These are phyloP conservation scores for Acacia melanoxylon DNA, from an alignment of 306 rosid species.

Conservation along the genomic window DNA sequence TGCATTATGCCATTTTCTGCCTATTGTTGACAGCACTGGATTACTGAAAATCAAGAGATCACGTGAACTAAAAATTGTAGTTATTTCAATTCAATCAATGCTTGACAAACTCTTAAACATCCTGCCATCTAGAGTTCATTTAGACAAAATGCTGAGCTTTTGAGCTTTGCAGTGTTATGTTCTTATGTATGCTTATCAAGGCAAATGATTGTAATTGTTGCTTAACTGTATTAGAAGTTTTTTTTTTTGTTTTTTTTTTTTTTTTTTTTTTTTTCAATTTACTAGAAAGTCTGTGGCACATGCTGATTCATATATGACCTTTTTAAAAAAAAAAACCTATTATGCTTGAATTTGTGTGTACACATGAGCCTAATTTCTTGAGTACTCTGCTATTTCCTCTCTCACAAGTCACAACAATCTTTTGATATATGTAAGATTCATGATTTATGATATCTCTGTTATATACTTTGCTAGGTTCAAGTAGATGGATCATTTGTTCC, in stretches of 20 bases:
- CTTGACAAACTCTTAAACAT: not conserved
- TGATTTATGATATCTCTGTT: slow-evolving; percentile 19
- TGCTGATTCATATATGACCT: not conserved
- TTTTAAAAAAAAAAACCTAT: not conserved
- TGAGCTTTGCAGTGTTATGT: not conserved
- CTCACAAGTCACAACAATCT: not conserved
- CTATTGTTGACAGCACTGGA: slow-evolving; percentile 1
- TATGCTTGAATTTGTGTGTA: not conserved
- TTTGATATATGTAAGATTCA: slow-evolving; percentile 15
- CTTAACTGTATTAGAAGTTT: not conserved
- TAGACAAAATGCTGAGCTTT: not conserved
- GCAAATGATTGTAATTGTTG: not conserved
- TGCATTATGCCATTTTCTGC: slow-evolving; percentile 5
- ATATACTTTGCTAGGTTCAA: slow-evolving; percentile 46
- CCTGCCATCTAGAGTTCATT: not conserved
- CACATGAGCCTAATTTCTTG: not conserved
- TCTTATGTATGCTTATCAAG: not conserved
- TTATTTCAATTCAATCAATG: not conserved
- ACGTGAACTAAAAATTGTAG: not conserved
- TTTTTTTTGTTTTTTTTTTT: not conserved
- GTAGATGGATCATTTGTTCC: slow-evolving; percentile 60
- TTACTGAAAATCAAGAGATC: not conserved
- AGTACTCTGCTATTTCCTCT: slow-evolving; percentile 11
- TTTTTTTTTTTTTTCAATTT: not conserved
- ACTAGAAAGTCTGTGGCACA: not conserved